Percentiles rank a stretch among this genome's conserved stretches.
Evolutionary conservation across 495 filamentous ascomycete species (phyloP).

Genomic region (Trichoderma gamsii): DNA sequence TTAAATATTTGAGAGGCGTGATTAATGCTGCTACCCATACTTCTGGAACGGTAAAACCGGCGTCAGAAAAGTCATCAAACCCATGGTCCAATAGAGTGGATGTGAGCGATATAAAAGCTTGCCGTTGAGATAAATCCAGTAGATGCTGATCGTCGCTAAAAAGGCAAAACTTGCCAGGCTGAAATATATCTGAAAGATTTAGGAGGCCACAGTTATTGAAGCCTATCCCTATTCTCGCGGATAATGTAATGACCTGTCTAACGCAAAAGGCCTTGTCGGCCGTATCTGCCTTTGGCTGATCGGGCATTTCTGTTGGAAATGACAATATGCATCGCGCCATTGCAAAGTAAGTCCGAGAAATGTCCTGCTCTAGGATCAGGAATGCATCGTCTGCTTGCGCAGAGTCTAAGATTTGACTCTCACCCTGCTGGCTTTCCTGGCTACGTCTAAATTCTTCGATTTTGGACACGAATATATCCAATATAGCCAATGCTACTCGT

Average conservation of each 20-base stretch:
- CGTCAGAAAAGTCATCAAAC: slow-evolving; percentile 23
- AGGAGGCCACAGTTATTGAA: slow-evolving; percentile 35
- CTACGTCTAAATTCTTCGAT: slow-evolving; percentile 35
- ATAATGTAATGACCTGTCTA: slow-evolving; percentile 34
- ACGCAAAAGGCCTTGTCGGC: slow-evolving; percentile 29
- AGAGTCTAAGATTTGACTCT: slow-evolving; percentile 24
- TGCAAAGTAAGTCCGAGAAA: slow-evolving; percentile 35
- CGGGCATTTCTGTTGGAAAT: background rate
- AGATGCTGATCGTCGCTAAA: slow-evolving; percentile 32
- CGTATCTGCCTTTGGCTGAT: background rate
- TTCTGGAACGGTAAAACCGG: slow-evolving; percentile 25
- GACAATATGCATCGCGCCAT: slow-evolving; percentile 33
- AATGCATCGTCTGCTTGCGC: slow-evolving; percentile 39
- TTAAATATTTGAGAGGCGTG: slow-evolving; percentile 32
- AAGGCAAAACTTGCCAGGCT: slow-evolving; percentile 32
- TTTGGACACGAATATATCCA: slow-evolving; percentile 32
- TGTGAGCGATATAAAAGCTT: slow-evolving; percentile 37
- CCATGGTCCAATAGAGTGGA: slow-evolving; percentile 33
- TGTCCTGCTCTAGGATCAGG: slow-evolving; percentile 34
- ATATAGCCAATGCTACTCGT: slow-evolving; percentile 31
- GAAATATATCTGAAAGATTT: slow-evolving; percentile 36
- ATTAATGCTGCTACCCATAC: slow-evolving; percentile 36
- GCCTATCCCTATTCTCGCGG: slow-evolving; percentile 34
- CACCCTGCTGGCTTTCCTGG: slow-evolving; percentile 26
- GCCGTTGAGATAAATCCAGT: slow-evolving; percentile 25